phyloP scores from a whole-genome alignment of 2,329 filamentous ascomycete species.

The Scedosporium dehoogii region DNA sequence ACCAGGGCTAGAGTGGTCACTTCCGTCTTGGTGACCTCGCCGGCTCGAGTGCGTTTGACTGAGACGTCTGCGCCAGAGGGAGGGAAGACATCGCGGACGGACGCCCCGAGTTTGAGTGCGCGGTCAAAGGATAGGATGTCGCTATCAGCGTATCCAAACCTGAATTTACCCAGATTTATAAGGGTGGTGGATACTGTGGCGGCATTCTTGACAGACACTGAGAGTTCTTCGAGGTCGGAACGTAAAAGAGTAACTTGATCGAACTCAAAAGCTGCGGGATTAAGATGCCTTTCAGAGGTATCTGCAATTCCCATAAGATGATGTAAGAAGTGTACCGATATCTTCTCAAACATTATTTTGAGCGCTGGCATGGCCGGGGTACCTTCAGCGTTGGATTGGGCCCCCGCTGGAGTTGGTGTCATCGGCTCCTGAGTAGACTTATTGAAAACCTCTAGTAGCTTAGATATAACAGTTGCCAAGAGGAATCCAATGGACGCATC shows the following conservation, averaged over 20 bases:
- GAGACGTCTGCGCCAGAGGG: slow-evolving; percentile 48
- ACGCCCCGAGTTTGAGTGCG: slow-evolving; percentile 46
- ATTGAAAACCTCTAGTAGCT: slow-evolving; percentile 36
- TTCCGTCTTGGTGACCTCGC: slow-evolving; percentile 42
- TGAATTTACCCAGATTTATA: slow-evolving; percentile 26
- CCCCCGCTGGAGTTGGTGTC: not conserved
- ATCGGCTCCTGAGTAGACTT: slow-evolving; percentile 10
- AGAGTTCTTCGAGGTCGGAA: slow-evolving; percentile 31
- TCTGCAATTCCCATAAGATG: slow-evolving; percentile 42
- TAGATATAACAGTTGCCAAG: slow-evolving; percentile 38
- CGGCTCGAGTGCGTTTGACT: slow-evolving; percentile 37
- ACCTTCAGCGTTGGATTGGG: slow-evolving; percentile 4
- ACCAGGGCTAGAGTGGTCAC: slow-evolving; percentile 69
- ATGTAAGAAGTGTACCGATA: slow-evolving; percentile 47
- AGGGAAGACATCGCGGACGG: slow-evolving; percentile 48
- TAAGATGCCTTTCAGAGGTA: slow-evolving; percentile 34
- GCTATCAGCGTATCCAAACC: slow-evolving; percentile 51
- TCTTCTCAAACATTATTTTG: slow-evolving; percentile 34
- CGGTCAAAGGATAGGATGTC: slow-evolving; percentile 56
- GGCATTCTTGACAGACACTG: not conserved
- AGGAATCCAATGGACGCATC: slow-evolving; percentile 48
- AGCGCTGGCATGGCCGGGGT: slow-evolving; percentile 23
- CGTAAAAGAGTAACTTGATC: slow-evolving; percentile 43
- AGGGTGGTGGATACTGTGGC: not conserved
- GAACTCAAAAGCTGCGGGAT: slow-evolving; percentile 28